Percentiles rank a stretch among this genome's conserved stretches.
Conservation (phyloP, 169 alveolate genomes). For the Perkinsus olseni region DNA sequence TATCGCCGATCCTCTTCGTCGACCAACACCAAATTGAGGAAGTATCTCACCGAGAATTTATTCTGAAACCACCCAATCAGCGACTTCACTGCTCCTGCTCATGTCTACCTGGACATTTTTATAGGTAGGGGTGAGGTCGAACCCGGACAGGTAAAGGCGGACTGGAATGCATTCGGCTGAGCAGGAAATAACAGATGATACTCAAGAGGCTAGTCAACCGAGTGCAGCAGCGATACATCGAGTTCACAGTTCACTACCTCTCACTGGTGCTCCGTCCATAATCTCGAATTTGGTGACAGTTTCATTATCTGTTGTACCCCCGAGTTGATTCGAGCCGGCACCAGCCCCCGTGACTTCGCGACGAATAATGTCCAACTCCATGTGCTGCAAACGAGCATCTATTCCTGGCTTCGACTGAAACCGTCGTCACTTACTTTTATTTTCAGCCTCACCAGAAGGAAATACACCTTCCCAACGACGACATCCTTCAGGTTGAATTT, state of each 20-base stretch:
- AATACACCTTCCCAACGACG: conserved; percentile 90
- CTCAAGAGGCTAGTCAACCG: neutral
- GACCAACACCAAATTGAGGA: conserved; percentile 89
- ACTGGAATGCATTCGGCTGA: conserved; percentile 91
- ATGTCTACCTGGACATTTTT: conserved; percentile 66
- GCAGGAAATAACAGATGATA: neutral
- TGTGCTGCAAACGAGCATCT: conserved; percentile 33
- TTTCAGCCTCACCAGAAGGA: conserved; percentile 91
- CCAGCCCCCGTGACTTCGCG: conserved; percentile 30
- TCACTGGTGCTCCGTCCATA: conserved; percentile 98
- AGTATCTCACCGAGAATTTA: conserved; percentile 89
- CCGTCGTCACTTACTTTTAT: conserved; percentile 69
- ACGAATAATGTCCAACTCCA: conserved; percentile 68
- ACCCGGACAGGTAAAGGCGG: conserved; percentile 87
- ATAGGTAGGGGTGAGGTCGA: conserved; percentile 96
- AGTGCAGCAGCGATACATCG: neutral
- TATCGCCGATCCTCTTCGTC: conserved; percentile 96
- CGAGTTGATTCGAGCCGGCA: conserved; percentile 31
- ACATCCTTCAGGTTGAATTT: conserved; percentile 92
- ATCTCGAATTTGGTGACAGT: conserved; percentile 94
- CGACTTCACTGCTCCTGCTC: neutral
- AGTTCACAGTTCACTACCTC: conserved; percentile 32
- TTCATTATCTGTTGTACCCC: conserved; percentile 79
- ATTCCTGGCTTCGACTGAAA: too few relatives aligned
- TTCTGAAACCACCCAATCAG: conserved; percentile 43